Base-by-base conservation (phyloP, 1,139 yeast species). In the Hyphopichia wangnamkhiaoensis region DNA sequence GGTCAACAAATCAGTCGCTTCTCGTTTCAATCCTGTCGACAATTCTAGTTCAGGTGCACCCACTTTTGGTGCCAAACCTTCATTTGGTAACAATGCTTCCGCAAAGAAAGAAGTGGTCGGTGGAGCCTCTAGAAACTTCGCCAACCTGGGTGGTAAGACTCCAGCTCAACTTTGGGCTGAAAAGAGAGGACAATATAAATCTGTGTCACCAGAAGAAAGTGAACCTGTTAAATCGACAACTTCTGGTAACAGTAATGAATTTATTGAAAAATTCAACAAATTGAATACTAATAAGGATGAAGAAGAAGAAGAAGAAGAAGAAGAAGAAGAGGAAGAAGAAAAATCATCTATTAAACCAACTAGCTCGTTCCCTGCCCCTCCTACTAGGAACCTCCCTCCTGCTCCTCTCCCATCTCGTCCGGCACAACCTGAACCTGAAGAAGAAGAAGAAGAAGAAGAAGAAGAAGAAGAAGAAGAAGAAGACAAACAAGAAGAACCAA, bases 111-210 rank as follows among this genome's bases (percentile, higher is more conserved):
- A 76, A 42, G 66, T 79, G 7, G 74, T 76, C 31, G 82, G 86
- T 35, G 95, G 91, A 28, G 64, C 78, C 31, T 77, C 82, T 40
- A 79, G 83, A 61, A 77, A 84, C 58, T 85, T 80, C 59, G 95
- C 80, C 44, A 71, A 87, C 37, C 78, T 77, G 48, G 79, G 76
- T 42, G 96, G 96, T 44, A 87, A 88, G 65, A 86, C 96, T 3
- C 97, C 98, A 23, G 96, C 96, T 27, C 97, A 90, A 63, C 58
- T 87, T 28, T 90, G 97, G 97, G 97, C 97, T 16, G 96, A 88
- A 61, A 88, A 82, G 71, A 83, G 84, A 59, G 93, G 87, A 37
- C 75, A 79, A 52, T 78, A 68, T 52, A 76, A 71, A 52, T 69
- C 71, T 29, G 80, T 74, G 34, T 49, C 65, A 16, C 49, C 53